Evolutionary conservation across 305 asterid species (phyloP).

Genomic region (Fraxinus nigra): DNA sequence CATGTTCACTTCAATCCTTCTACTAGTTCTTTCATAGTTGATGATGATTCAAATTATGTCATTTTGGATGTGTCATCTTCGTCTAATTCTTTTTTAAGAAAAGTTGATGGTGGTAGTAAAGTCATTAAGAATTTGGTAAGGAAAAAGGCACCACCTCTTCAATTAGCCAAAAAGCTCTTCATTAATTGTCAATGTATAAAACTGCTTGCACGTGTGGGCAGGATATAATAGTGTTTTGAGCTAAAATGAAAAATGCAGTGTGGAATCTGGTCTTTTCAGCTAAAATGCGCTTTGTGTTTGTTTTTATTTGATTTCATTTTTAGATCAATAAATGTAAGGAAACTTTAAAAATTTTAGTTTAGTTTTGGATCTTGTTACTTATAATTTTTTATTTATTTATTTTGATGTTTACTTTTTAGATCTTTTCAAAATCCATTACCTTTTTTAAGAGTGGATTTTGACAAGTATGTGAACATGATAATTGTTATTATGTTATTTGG

Average conservation of each 20-base stretch:
- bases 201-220: not conserved
- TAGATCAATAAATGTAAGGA: not conserved
- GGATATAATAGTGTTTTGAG: not conserved
- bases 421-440: no score
- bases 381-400: no score
- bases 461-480: no score
- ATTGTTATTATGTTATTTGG: no score
- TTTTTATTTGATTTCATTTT: not conserved
- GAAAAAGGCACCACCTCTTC: constrained; percentile 48
- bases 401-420: no score
- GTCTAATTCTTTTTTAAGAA: constrained; percentile 16
- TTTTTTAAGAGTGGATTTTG: no score
- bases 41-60: constrained; percentile 31
- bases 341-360: not conserved
- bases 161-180: constrained; percentile 45
- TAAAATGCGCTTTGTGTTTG: not conserved
- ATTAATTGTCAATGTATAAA: constrained; percentile 22
- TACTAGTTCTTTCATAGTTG: constrained; percentile 27
- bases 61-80: constrained; percentile 21
- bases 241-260: not conserved
- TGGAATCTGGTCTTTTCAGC: not conserved
- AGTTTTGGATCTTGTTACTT: no score
- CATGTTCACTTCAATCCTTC: constrained; percentile 29
- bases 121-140: constrained; percentile 42
- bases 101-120: constrained; percentile 11